Conservation (phyloP, 1,139 yeast genomes). For the Candida sp. region DNA sequence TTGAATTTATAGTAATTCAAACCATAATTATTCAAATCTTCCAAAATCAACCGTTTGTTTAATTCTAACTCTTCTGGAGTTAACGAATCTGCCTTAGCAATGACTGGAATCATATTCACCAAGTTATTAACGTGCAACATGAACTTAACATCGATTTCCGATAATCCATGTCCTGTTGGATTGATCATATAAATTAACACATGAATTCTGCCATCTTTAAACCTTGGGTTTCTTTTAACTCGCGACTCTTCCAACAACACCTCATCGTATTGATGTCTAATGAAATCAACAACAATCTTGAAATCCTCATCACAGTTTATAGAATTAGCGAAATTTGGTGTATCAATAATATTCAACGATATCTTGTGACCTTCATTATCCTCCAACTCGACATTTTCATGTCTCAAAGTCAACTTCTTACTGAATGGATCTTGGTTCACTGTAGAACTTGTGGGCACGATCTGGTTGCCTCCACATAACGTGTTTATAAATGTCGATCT, state of each 20-base stretch:
- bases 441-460: constrained; percentile 44
- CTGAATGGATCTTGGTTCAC: constrained; percentile 40
- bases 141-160: constrained; percentile 40
- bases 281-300: constrained; percentile 44
- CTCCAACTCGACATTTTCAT: constrained; percentile 48
- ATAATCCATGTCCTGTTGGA: constrained; percentile 48
- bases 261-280: constrained; percentile 49
- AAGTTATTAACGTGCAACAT: constrained; percentile 38
- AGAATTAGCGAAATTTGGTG: constrained; percentile 80
- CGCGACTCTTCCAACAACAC: constrained; percentile 47
- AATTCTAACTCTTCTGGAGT: constrained; percentile 33
- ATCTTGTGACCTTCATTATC: constrained; percentile 51
- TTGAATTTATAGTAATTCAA: constrained; percentile 45
- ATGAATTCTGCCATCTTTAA: constrained; percentile 48
- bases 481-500: constrained; percentile 62
- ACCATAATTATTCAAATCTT: constrained; percentile 38
- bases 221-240: constrained; percentile 45
- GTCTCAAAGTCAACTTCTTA: constrained; percentile 42
- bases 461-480: constrained; percentile 76
- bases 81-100: constrained; percentile 41
- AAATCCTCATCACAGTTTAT: constrained; percentile 47
- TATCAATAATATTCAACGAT: constrained; percentile 46
- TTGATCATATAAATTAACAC: constrained; percentile 44
- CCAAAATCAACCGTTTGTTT: constrained; percentile 37
- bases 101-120: constrained; percentile 42